Percentiles rank a stretch among this genome's conserved stretches.
These are phyloP conservation scores for Mucor indicus DNA, from an alignment of 371 early-diverging fungal species.

Conservation along the genomic window DNA sequence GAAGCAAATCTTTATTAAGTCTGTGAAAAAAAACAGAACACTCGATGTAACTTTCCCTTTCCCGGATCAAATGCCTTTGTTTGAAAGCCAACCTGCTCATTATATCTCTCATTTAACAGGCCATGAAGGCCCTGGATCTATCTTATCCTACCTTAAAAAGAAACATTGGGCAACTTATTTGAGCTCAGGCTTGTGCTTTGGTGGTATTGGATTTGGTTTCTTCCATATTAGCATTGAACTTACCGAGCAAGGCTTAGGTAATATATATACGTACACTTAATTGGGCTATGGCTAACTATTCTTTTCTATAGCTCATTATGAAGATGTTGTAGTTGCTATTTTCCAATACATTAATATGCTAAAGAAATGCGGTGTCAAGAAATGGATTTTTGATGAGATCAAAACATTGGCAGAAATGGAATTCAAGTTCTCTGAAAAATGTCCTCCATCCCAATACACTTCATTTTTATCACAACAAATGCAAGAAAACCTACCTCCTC, in stretches of 20 bases:
- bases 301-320: slow-evolving; percentile 51
- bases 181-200: slow-evolving; percentile 57
- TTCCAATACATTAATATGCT: slow-evolving; percentile 91
- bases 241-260: slow-evolving; percentile 78
- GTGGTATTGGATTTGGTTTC: slow-evolving; percentile 71
- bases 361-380: slow-evolving; percentile 60
- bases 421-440: slow-evolving; percentile 84
- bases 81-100: slow-evolving; percentile 58
- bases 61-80: slow-evolving; percentile 67
- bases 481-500: slow-evolving; percentile 65
- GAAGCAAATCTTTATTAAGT: slow-evolving; percentile 70
- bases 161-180: slow-evolving; percentile 85
- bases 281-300: not conserved
- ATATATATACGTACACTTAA: slow-evolving; percentile 3
- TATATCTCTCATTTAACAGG: slow-evolving; percentile 75
- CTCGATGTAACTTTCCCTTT: slow-evolving; percentile 82
- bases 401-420: slow-evolving; percentile 61
- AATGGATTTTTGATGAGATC: slow-evolving; percentile 83
- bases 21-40: slow-evolving; percentile 74
- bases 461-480: slow-evolving; percentile 47
- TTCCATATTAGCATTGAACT: slow-evolving; percentile 77
- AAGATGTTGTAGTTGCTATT: slow-evolving; percentile 75
- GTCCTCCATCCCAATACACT: slow-evolving; percentile 51
- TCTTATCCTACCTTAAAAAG: slow-evolving; percentile 79
- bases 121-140: slow-evolving; percentile 84